phyloP scores from a whole-genome alignment of 768 basidiomycete genomes.

The Boletellus emodensis region DNA sequence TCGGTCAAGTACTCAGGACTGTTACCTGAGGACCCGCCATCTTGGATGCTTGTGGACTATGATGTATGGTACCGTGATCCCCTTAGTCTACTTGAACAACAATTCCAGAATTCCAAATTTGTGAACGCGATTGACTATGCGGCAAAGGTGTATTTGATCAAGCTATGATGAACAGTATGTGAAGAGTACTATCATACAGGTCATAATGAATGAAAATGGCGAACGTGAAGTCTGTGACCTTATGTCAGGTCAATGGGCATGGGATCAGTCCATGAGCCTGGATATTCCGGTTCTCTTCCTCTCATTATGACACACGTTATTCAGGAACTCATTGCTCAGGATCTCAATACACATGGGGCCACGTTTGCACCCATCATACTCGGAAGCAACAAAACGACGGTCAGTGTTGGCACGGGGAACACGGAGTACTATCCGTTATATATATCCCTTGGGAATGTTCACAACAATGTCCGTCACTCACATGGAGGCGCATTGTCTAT shows the following conservation, averaged over 20 bases:
- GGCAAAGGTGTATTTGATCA: background rate
- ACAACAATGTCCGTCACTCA: conserved; percentile 7
- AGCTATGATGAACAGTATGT: no score
- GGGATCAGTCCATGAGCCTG: conserved; percentile 2
- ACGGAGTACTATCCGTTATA: conserved; percentile 17
- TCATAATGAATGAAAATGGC: background rate
- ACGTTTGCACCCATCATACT: conserved; percentile 15
- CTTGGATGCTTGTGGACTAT: conserved; percentile 26
- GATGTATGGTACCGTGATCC: conserved; percentile 26
- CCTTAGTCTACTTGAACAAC: background rate
- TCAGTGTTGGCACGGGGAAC: conserved; percentile 12
- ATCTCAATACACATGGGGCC: conserved; percentile 12
- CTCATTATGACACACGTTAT: background rate
- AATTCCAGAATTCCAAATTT: background rate
- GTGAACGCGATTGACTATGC: background rate
- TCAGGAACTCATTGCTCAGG: conserved; percentile 24
- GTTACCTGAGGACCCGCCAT: conserved; percentile 4
- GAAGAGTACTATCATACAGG: background rate
- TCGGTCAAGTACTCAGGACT: conserved; percentile 23
- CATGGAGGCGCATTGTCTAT: conserved; percentile 4
- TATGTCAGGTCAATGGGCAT: conserved; percentile 13
- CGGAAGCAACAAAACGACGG: conserved; percentile 15
- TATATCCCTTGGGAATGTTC: conserved; percentile 13
- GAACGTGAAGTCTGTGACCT: background rate
- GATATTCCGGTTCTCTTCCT: no score